Evolutionary conservation across 352 stramenopile species (phyloP), one percentile per base, ranked within the genome.

Genomic region (Phytophthora cryptogea): DNA sequence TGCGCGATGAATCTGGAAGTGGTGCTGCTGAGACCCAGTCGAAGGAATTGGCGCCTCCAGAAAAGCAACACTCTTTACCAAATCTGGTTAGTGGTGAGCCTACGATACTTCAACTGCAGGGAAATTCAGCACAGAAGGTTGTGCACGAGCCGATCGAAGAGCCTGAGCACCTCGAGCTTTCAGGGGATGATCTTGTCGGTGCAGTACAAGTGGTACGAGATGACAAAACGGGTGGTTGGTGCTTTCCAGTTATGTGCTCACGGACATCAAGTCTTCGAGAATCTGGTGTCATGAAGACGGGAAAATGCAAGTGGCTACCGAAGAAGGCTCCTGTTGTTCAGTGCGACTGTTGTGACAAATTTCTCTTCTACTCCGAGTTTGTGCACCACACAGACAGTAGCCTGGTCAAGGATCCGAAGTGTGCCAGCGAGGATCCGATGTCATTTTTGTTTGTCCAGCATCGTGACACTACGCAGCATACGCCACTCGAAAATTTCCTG

Each of bases 371-470:
- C 14, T 17, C 42, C 1, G 28, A 60, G 28, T 72, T 72, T 13
- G 64, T 62, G 11, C 47, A 69, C 41, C 64, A 72, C 44, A 72
- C 59, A 0, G 59, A 72, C 27, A 67, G 33, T 30, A 20, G 27
- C 11, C 55, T 73, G 46, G 9, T 73, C n/a, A 49, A 64, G 33
- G 28, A 63, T 23, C 7, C 54, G 9, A 69, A 66, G 30, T 60
- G 42, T 42, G 45, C 43, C 20, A 14, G 26, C 1, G 42, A 63
- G 61, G 54, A 66, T n/a, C 46, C 59, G 9, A 63, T 70, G 43
- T 39, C 54, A 2, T 66, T 66, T 54, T 47, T 73, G 39, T 70
- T 73, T 30, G 60, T 67, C n/a, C 37, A 73, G 44, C 60, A 73
- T 36, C 53, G 54, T 27, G 54, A 66, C 14, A 54, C 26, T 35